These are phyloP conservation scores for Peterozyma toletana DNA, from an alignment of 805 yeast species.

Conservation along the genomic window DNA sequence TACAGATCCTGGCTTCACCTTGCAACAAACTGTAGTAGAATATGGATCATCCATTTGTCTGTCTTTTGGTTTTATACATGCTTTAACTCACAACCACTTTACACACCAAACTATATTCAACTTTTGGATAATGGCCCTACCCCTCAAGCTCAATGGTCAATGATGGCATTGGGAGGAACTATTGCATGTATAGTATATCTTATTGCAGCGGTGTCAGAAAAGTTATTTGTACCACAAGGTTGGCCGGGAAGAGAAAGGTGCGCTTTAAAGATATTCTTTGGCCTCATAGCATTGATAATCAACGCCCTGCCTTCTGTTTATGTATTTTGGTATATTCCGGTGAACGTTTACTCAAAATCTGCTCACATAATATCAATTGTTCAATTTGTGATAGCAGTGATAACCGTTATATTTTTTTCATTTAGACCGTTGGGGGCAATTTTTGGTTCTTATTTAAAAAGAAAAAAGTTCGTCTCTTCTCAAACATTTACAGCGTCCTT, in stretches of 20 bases:
- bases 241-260: constrained; percentile 41
- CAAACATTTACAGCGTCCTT: constrained; percentile 36
- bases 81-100: constrained; percentile 42
- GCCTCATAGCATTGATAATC: constrained; percentile 23
- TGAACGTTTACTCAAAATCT: constrained; percentile 24
- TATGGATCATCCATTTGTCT: constrained; percentile 45
- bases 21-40: constrained; percentile 40
- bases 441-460: constrained; percentile 18
- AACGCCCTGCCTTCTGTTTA: constrained; percentile 34
- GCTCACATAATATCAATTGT: constrained; percentile 30
- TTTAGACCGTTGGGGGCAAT: constrained; percentile 27
- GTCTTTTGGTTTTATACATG: constrained; percentile 47
- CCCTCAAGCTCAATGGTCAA: constrained; percentile 33
- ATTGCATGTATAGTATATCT: constrained; percentile 35
- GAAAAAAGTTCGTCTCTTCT: constrained; percentile 23
- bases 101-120: constrained; percentile 34
- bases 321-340: constrained; percentile 28
- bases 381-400: constrained; percentile 35
- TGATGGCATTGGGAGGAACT: constrained; percentile 37
- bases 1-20: constrained; percentile 43
- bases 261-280: constrained; percentile 23
- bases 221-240: constrained; percentile 34
- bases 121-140: constrained; percentile 36
- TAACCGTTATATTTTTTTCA: constrained; percentile 34
- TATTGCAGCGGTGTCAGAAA: constrained; percentile 33